Base-by-base conservation (phyloP, 2,329 filamentous ascomycete genomes). In the Myriosclerotinia duriaeana region DNA sequence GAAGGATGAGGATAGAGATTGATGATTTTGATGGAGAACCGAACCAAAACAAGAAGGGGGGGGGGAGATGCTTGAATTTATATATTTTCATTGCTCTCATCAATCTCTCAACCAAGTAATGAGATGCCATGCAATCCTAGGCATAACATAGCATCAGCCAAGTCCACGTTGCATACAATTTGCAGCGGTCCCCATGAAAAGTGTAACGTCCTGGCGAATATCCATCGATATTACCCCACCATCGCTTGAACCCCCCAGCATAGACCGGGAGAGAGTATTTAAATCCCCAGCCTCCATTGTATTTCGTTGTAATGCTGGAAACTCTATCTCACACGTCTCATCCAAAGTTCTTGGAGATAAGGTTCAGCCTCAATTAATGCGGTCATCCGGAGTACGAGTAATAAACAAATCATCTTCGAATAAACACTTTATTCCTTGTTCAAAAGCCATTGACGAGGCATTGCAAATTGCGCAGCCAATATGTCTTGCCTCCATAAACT, bases 31-130 rank as follows among this genome's bases (percentile, higher is more conserved):
- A 36, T 53, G 30, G 8, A 5, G 15, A 53, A 53, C 7, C 11
- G 17, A 20, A n/a, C 0, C 38, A n/a, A 14, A 50, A 2, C 34
- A 50, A 34, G 30, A 34, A 5, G 30, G 5, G 30, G n/a, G 3
- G 12, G 20, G 44, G 44, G 44, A 38, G 46, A 38, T 20, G 20
- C 30, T 38, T 50, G 50, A 2, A 60, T 50, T 60, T 60, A 60
- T 50, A 60, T 22, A 46, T 22, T 15, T 15, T 17, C 4, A 40
- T 11, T 15, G 30, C 12, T 7, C 2, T 5, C 42, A 60, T 48
- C 30, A 15, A 36, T 48, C 58, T 55, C 44, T n/a, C n/a, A 50
- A 60, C 50, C 58, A 60, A 50, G 44, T 50, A 60, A 38, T 36
- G 20, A 38, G 30, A 50, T 50, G 20, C 9, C 42, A 50, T 60